Evolutionary conservation across 306 rosid genomes (phyloP).

Genomic region (Prinsepia uniflora): DNA sequence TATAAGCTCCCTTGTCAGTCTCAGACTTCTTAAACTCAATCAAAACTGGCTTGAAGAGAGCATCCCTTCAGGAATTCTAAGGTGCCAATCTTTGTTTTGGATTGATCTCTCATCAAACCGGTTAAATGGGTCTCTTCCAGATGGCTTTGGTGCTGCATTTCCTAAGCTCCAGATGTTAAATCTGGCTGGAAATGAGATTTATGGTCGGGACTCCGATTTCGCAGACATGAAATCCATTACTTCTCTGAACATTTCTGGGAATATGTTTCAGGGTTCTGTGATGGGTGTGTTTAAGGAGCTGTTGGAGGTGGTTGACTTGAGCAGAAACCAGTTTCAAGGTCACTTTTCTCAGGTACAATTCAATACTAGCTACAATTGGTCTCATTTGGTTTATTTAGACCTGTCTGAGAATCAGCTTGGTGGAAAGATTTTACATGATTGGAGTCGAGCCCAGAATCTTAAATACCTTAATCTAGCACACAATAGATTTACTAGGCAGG

Average conservation of each 20-base stretch:
- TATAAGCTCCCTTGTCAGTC: conserved; percentile 53
- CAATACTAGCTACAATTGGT: conserved; percentile 53
- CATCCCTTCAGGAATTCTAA: conserved; percentile 64
- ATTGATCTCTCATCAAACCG: conserved; percentile 75
- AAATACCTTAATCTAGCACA: conserved; percentile 75
- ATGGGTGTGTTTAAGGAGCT: conserved; percentile 51
- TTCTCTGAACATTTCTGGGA: conserved; percentile 71
- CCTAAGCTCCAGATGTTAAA: conserved; percentile 70
- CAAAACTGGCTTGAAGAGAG: conserved; percentile 51
- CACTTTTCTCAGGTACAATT: conserved; percentile 74
- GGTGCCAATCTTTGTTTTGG: conserved; percentile 55
- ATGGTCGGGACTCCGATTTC: conserved; percentile 55
- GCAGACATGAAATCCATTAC: conserved; percentile 54
- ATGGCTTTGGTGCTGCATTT: conserved; percentile 75
- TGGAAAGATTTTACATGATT: conserved; percentile 62
- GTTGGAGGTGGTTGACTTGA: conserved; percentile 73
- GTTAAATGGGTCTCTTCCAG: conserved; percentile 73
- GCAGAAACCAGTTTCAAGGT: conserved; percentile 86
- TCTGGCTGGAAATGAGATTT: conserved; percentile 67
- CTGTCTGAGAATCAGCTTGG: conserved; percentile 76
- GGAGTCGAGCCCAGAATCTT: conserved; percentile 51
- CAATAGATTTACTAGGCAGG: conserved; percentile 68
- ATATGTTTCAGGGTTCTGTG: conserved; percentile 76
- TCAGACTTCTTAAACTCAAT: conserved; percentile 56
- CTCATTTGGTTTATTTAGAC: conserved; percentile 79